Evolutionary conservation across 2,329 filamentous ascomycete species (phyloP).

Genomic region (Ceratocystis colombiana): DNA sequence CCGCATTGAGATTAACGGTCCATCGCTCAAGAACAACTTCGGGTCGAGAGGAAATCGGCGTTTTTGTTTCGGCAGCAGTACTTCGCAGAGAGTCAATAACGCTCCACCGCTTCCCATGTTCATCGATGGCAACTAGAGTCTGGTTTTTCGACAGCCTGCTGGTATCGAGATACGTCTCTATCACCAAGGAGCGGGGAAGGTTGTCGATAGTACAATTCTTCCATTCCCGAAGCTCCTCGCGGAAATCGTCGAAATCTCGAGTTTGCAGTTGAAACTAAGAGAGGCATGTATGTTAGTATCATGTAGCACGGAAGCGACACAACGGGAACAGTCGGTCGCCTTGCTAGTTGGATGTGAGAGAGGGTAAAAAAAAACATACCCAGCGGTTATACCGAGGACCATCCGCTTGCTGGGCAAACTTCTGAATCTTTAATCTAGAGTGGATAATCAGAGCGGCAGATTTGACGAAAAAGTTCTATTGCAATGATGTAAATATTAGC

Average conservation of each 20-base stretch:
- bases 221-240: constrained; percentile 72
- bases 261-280: constrained; percentile 85
- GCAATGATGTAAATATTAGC: constrained; percentile 15
- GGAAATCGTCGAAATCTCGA: constrained; percentile 81
- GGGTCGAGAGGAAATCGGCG: constrained; percentile 41
- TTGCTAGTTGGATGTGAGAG: neutral
- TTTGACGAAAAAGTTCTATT: constrained; percentile 86
- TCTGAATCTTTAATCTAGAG: constrained; percentile 60
- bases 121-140: constrained; percentile 77
- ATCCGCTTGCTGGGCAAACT: constrained; percentile 37
- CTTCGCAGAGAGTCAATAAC: constrained; percentile 71
- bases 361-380: constrained; percentile 46
- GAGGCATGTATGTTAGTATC: constrained; percentile 21
- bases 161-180: constrained; percentile 82
- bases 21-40: constrained; percentile 86
- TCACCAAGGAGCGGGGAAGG: constrained; percentile 70
- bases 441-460: constrained; percentile 74
- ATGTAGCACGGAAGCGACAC: neutral
- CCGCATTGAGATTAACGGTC: constrained; percentile 45
- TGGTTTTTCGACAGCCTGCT: constrained; percentile 72
- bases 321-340: neutral
- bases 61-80: constrained; percentile 36
- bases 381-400: constrained; percentile 67
- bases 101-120: constrained; percentile 85
- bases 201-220: constrained; percentile 68